A percentile compares a stretch with the other conserved stretches of the same genome.
Evolutionary conservation across 2,329 filamentous ascomycete species (phyloP).

Genomic region (Thielaviopsis cerberus): DNA sequence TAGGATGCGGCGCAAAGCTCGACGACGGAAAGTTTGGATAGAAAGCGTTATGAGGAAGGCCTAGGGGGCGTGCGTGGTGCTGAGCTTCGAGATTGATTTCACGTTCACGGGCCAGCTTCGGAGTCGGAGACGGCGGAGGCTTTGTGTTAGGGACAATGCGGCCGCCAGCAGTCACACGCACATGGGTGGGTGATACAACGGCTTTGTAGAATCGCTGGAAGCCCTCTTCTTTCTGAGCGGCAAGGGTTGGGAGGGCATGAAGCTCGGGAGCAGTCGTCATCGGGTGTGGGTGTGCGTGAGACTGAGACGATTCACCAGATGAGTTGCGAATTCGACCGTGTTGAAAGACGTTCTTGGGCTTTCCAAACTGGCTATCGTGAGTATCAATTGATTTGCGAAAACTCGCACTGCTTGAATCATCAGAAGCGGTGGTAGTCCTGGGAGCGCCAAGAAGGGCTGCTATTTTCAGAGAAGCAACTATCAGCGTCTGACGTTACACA

Average conservation of each 20-base stretch:
- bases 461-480: neutral
- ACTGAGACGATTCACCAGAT: slow-evolving; percentile 3
- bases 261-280: slow-evolving; percentile 21
- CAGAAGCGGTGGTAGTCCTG: neutral
- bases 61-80: neutral
- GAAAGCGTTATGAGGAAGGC: slow-evolving; percentile 17
- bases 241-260: slow-evolving; percentile 32
- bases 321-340: slow-evolving; percentile 5
- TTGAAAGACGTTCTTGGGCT: slow-evolving; percentile 8
- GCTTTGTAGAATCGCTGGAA: slow-evolving; percentile 50
- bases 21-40: slow-evolving; percentile 16
- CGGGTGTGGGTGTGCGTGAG: neutral
- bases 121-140: slow-evolving; percentile 31
- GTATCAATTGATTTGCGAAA: slow-evolving; percentile 1
- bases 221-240: slow-evolving; percentile 42
- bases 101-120: slow-evolving; percentile 20
- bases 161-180: slow-evolving; percentile 48
- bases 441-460: slow-evolving; percentile 3
- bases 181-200: slow-evolving; percentile 47
- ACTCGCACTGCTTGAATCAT: neutral
- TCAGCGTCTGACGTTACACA: neutral
- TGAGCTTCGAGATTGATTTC: slow-evolving; percentile 8
- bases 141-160: slow-evolving; percentile 48
- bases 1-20: slow-evolving; percentile 17
- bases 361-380: neutral